Base-by-base conservation (phyloP, 2,329 filamentous ascomycete species). In the Alternaria tenuissima region DNA sequence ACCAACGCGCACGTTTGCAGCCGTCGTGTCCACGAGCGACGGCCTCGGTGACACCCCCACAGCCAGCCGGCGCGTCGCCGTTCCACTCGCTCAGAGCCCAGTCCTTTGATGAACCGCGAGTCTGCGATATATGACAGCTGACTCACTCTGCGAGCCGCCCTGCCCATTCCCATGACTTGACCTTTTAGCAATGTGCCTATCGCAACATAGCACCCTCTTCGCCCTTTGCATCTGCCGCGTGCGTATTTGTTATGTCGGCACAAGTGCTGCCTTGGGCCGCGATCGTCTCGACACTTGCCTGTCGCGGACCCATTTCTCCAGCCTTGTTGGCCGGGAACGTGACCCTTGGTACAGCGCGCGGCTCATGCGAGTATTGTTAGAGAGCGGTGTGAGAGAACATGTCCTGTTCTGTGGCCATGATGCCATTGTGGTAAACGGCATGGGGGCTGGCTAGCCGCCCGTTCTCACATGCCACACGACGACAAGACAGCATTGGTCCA, bases 211-310 rank as follows among this genome's bases (percentile, higher is more conserved):
- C 43, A 36, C 44, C 22, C 28, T 44, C 44, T 28, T 11, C 38
- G 18, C n/a, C 38, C 24, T 26, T 7, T 26, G 8, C 28, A 38
- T 43, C 34, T 53, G 57, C 57, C 38, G 51, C 43, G 16, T 54
- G 56, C 38, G 18, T 34, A 26, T 36, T 47, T 53, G 57, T 57
- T 43, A 46, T 60, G 52, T 49, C 61, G 53, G 57, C 57, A 60
- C 16, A 60, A 56, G 46, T 32, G 52, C 49, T 60, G 57, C 52
- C 51, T 63, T 54, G 46, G 61, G 57, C 46, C 53, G 57, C 49
- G 39, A 63, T 55, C 61, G 54, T 43, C 61, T 20, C 32, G 39
- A 53, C 32, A 32, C 42, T 14, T 54, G 49, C 46, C 47, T 16
- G 30, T 42, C 56, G 30, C 38, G 46, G 52, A 47, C 54, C 54